Percentiles rank a stretch among this genome's conserved stretches.
Evolutionary conservation across 2,329 filamentous ascomycete genomes (phyloP).

Genomic region (Stagonosporopsis tanaceti): DNA sequence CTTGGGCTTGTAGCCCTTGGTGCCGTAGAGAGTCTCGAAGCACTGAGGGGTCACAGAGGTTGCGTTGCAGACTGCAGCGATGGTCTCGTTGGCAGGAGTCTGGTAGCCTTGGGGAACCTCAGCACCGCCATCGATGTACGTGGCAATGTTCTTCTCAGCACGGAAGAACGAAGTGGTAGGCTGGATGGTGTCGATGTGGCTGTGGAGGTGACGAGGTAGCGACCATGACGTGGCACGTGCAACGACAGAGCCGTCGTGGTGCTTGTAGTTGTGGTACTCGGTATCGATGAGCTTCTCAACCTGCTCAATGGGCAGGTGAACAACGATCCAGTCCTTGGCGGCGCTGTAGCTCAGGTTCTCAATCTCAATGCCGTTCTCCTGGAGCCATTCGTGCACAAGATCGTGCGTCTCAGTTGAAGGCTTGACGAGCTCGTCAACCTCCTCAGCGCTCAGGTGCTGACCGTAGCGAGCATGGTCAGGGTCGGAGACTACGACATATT

Average conservation of each 20-base stretch:
- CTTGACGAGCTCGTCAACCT: constrained; percentile 63
- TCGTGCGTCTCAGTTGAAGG: constrained; percentile 61
- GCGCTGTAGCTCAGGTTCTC: constrained; percentile 56
- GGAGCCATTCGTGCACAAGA: constrained; percentile 65
- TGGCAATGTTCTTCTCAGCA: constrained; percentile 31
- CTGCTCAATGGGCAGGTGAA: constrained; percentile 60
- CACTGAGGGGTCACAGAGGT: constrained; percentile 62
- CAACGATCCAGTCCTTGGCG: constrained; percentile 66
- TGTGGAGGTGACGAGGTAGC: constrained; percentile 64
- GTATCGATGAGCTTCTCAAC: constrained; percentile 63
- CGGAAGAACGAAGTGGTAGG: constrained; percentile 67
- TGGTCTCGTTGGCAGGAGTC: constrained; percentile 40
- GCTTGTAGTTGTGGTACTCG: constrained; percentile 60
- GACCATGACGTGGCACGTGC: constrained; percentile 66
- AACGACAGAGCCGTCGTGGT: constrained; percentile 61
- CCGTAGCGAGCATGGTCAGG: constrained; percentile 64
- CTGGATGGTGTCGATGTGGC: constrained; percentile 67
- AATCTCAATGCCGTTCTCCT: constrained; percentile 61
- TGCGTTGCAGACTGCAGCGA: constrained; percentile 59
- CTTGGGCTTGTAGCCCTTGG: constrained; percentile 60
- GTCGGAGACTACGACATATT: constrained; percentile 29
- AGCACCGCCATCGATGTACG: constrained; percentile 33
- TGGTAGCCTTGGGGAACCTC: constrained; percentile 39
- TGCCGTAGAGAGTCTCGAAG: constrained; percentile 63
- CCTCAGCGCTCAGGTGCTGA: constrained; percentile 59